Evolutionary conservation across 139 green algal genomes (phyloP), one percentile per base, ranked within the genome.

Genomic region (Ettlia oleoabundans): DNA sequence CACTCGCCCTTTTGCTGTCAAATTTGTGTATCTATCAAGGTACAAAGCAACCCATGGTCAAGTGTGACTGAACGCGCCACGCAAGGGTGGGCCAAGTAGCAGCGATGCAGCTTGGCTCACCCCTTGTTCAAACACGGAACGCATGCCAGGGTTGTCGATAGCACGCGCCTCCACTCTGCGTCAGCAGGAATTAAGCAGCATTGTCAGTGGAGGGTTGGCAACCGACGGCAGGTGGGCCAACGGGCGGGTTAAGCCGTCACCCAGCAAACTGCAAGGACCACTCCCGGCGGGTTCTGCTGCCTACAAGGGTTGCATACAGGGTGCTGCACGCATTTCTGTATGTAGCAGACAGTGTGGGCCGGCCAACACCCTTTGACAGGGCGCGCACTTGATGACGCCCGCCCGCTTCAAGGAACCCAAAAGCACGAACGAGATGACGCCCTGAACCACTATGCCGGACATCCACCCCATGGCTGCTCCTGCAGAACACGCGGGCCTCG

Each of bases 321-420:
- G 47, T 58, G 47, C 13, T 15, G 15, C 47, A 58, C 47, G 47
- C 47, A 58, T n/a, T n/a, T n/a, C n/a, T n/a, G 47, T 58, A 15
- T 10, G 47, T 24, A 58, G 15, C 47, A 58, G 47, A 58, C 47
- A 58, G 47, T n/a, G n/a, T n/a, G n/a, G n/a, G n/a, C n/a, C n/a
- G n/a, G n/a, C n/a, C n/a, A n/a, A n/a, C n/a, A n/a, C n/a, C n/a
- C n/a, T n/a, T n/a, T 32, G 32, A n/a, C 3, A 38, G 32, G 19
- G 4, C 42, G 35, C 78, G 43, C 80, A 89, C 85, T 66, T 80
- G 42, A 89, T 64, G 32, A 89, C 64, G 10, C 80, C 80, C 24
- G 85, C 73, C 33, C 80, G 85, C 67, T 89, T 89, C 61, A 89
- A 47, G 32, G 66, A 68, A n/a, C 85, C 85, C 10, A 89, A 42